phyloP scores from a whole-genome alignment of 495 filamentous ascomycete genomes.

The Podospora sp. region DNA sequence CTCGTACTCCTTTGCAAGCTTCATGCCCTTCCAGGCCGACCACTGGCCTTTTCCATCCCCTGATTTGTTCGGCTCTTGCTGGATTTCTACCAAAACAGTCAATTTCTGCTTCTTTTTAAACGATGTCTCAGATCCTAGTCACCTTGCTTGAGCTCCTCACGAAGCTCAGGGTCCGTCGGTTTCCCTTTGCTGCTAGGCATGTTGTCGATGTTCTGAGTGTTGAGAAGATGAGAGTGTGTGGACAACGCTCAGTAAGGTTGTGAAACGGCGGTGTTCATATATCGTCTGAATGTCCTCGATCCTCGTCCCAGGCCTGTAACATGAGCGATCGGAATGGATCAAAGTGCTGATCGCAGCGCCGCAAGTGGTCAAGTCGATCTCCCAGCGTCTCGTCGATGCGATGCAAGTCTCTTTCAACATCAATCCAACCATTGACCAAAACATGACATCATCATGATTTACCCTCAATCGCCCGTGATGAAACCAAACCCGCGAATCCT shows the following conservation, averaged over 20 bases:
- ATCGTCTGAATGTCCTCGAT: background rate
- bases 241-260: background rate
- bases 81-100: conserved; percentile 41
- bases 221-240: background rate
- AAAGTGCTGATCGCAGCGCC: background rate
- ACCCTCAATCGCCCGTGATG: background rate
- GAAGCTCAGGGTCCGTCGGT: conserved; percentile 55
- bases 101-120: background rate
- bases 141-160: conserved; percentile 54
- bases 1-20: conserved; percentile 59
- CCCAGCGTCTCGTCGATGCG: background rate
- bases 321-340: background rate
- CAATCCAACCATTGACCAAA: background rate
- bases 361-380: background rate
- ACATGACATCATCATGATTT: background rate
- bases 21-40: conserved; percentile 61
- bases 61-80: conserved; percentile 57
- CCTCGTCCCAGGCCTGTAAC: background rate
- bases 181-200: conserved; percentile 50
- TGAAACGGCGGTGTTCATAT: background rate
- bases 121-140: conserved; percentile 17
- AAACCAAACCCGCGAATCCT: too few species aligned
- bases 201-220: background rate
- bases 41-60: conserved; percentile 57
- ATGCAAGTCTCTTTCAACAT: too few species aligned